Evolutionary conservation across 768 basidiomycete genomes (phyloP).

Genomic region (Chlorophyllum brunneum): DNA sequence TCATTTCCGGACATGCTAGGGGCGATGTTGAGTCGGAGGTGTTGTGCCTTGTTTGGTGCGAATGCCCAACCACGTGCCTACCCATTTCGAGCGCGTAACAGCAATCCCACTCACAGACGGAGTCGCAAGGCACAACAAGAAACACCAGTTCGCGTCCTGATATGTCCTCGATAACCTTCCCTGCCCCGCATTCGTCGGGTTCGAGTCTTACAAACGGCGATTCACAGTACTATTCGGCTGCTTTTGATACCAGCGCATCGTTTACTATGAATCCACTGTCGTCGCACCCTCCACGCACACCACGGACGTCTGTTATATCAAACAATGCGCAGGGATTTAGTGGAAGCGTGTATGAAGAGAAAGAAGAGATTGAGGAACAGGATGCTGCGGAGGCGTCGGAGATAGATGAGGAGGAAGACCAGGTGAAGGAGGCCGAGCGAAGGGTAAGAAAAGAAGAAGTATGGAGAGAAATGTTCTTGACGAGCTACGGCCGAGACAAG

Average conservation of each 20-base stretch:
- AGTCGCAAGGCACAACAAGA: too few species aligned
- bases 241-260: conserved; percentile 54
- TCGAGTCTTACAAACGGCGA: conserved; percentile 42
- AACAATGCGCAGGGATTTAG: conserved; percentile 35
- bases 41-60: conserved; percentile 9
- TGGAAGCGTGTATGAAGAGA: conserved; percentile 41
- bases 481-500: conserved; percentile 81
- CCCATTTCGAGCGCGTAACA: neutral
- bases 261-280: conserved; percentile 85
- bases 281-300: conserved; percentile 74
- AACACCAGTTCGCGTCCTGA: too few species aligned
- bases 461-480: conserved; percentile 76
- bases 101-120: too few species aligned
- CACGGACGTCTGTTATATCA: conserved; percentile 49
- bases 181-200: conserved; percentile 28
- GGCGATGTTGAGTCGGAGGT: neutral
- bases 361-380: conserved; percentile 33
- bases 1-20: too few species aligned
- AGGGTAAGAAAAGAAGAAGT: conserved; percentile 62
- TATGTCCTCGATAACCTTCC: conserved; percentile 73
- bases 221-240: conserved; percentile 49
- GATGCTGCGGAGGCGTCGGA: conserved; percentile 40
- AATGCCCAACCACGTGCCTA: neutral
- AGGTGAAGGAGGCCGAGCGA: conserved; percentile 37
- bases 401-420: conserved; percentile 47